A percentile compares a stretch with the other conserved stretches of the same genome.
Conservation (phyloP, 23 red algal species). For the Gracilaria domingensis region DNA sequence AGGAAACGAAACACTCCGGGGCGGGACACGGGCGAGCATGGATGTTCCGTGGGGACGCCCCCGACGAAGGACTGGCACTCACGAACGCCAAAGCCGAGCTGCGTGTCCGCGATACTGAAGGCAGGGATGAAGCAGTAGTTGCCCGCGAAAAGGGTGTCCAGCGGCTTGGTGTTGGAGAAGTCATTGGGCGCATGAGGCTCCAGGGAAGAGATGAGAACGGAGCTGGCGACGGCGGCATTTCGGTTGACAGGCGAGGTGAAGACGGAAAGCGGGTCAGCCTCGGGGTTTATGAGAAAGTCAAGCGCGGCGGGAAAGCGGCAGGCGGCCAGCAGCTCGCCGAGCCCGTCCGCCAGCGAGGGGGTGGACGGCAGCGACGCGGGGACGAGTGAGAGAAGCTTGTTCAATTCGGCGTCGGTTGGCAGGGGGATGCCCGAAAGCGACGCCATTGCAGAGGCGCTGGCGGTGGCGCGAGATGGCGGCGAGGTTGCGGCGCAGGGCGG, state of each 20-base stretch:
- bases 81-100: conserved; percentile 52
- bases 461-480: background rate
- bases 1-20: conserved; percentile 5
- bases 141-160: conserved; percentile 25
- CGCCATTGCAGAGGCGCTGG: background rate
- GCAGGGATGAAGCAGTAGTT: conserved; percentile 43
- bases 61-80: background rate
- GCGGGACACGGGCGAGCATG: background rate
- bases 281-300: conserved; percentile 57
- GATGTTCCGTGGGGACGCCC: background rate
- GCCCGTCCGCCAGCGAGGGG: background rate
- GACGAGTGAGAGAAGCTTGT: conserved; percentile 1
- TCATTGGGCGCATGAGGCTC: background rate
- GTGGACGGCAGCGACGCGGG: background rate
- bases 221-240: conserved; percentile 20
- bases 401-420: conserved; percentile 9
- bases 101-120: conserved; percentile 44
- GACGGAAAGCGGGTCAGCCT: conserved; percentile 42
- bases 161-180: background rate
- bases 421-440: background rate
- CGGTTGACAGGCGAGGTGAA: conserved; percentile 46
- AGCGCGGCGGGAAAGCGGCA: conserved; percentile 33
- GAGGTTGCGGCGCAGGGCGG: too few species aligned
- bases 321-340: conserved; percentile 27
- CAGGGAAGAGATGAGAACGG: conserved; percentile 4